Base-by-base conservation (phyloP, 2,329 filamentous ascomycete genomes). In the Fusarium caatingaense region DNA sequence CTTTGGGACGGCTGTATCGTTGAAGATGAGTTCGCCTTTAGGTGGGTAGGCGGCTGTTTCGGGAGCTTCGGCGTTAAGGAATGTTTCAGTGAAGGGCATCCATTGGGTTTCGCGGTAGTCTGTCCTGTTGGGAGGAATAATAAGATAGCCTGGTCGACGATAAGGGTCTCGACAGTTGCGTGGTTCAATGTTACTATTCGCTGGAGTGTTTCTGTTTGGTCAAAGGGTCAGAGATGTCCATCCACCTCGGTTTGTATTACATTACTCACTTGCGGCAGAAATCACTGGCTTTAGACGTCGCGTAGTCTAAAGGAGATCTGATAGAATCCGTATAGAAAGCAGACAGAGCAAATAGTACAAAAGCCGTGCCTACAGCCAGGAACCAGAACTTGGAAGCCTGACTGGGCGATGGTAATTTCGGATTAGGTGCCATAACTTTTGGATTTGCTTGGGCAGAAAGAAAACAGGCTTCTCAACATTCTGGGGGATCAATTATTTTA, bases 101-200 rank as follows among this genome's bases (percentile, higher is more conserved):
- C 58, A 61, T 27, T 37, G 32, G 3, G 55, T 61, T 16, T 61
- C 34, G 23, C 34, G 13, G 9, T 60, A 60, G 4, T 28, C 8
- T 13, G n/a, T 28, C 3, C 41, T 9, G 7, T 50, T 20, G 0
- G 55, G 32, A 2, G 58, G 58, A 2, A 60, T 21, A 1, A 50
- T 25, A 6, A 60, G 32, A 13, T 11, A 60, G 1, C 58, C 58
- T 2, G 58, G 58, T 0, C 42, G 44, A 6, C 58, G 58, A 8
- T 60, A 60, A 3, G 58, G 58, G 8, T 60, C 58, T 42, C 13
- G 7, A 8, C 58, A 60, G 18, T 60, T 60, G 4, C 55, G 21
- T 25, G 16, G 46, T 30, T 21, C 34, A 37, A 37, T 37, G 34
- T 37, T 37, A n/a, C 34, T 37, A 37, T 37, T 37, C 18, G 34